These are phyloP conservation scores for Cutaneotrichosporon cavernicola DNA, from an alignment of 1,284 basidiomycete genomes.

Conservation along the genomic window DNA sequence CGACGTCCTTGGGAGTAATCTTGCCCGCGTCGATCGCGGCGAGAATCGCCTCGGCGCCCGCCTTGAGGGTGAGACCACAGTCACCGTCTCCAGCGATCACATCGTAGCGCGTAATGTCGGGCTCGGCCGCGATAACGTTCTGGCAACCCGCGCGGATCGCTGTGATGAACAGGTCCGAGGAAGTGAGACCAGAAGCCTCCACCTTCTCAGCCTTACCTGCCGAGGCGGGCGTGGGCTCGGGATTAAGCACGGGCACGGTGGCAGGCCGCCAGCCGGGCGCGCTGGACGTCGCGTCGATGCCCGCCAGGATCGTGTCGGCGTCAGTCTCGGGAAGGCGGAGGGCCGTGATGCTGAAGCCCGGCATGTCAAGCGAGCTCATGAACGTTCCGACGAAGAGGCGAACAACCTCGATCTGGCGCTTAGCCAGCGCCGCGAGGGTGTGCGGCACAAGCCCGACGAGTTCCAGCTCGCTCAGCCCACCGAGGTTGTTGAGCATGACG, in stretches of 20 bases:
- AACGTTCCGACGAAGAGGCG: slow-evolving; percentile 74
- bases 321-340: slow-evolving; percentile 68
- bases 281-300: slow-evolving; percentile 71
- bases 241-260: slow-evolving; percentile 16
- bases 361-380: slow-evolving; percentile 94
- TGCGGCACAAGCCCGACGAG: slow-evolving; percentile 60
- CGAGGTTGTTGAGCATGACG: slow-evolving; percentile 59
- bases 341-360: slow-evolving; percentile 86
- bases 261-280: slow-evolving; percentile 69
- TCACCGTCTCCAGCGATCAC: slow-evolving; percentile 61
- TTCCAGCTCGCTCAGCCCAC: slow-evolving; percentile 83
- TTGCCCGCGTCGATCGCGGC: slow-evolving; percentile 50
- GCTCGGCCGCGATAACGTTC: slow-evolving; percentile 72
- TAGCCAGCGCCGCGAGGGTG: slow-evolving; percentile 57
- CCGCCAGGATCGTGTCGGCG: slow-evolving; percentile 62
- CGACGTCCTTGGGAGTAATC: slow-evolving; percentile 64
- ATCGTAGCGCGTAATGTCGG: slow-evolving; percentile 86
- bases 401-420: slow-evolving; percentile 61
- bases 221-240: slow-evolving; percentile 17
- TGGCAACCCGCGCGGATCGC: slow-evolving; percentile 65
- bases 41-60: slow-evolving; percentile 60
- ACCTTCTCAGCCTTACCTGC: not conserved
- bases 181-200: slow-evolving; percentile 18
- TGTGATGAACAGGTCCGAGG: slow-evolving; percentile 31
- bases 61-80: slow-evolving; percentile 81